A percentile compares a stretch with the other conserved stretches of the same genome.
phyloP scores from a whole-genome alignment of 2,329 filamentous ascomycete genomes.

The Talaromyces piceae region DNA sequence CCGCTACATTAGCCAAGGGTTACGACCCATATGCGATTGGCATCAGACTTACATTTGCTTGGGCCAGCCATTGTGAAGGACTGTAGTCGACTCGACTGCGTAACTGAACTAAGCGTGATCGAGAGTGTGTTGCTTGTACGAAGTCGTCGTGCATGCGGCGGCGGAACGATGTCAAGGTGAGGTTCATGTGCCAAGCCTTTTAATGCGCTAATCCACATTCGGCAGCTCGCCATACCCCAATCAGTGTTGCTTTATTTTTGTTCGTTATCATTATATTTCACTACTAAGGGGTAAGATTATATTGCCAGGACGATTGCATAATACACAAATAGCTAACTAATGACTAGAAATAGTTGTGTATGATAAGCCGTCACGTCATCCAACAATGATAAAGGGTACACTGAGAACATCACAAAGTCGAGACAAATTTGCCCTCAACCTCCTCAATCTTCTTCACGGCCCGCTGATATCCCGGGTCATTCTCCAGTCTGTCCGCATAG shows the following conservation, averaged over 20 bases:
- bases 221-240: background rate
- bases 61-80: slow-evolving; percentile 41
- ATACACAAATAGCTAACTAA: too few species aligned
- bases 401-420: slow-evolving; percentile 1
- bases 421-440: slow-evolving; percentile 24
- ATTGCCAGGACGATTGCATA: too few species aligned
- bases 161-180: background rate
- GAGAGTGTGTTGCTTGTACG: background rate
- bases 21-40: background rate
- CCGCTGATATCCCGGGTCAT: slow-evolving; percentile 31
- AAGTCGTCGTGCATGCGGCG: background rate
- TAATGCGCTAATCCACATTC: background rate
- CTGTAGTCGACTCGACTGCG: background rate
- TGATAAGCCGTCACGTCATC: too few species aligned
- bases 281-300: too few species aligned
- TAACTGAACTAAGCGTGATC: background rate
- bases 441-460: slow-evolving; percentile 36
- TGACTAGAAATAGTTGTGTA: too few species aligned
- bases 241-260: background rate
- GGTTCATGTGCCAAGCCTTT: background rate
- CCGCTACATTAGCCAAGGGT: slow-evolving; percentile 33
- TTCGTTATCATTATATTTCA: background rate
- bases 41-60: slow-evolving; percentile 36
- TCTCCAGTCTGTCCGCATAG: slow-evolving; percentile 31
- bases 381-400: too few species aligned